Evolutionary conservation across 1,139 yeast species (phyloP), one percentile per base, ranked within the genome.

Genomic region (Kodamaea fungicola): DNA sequence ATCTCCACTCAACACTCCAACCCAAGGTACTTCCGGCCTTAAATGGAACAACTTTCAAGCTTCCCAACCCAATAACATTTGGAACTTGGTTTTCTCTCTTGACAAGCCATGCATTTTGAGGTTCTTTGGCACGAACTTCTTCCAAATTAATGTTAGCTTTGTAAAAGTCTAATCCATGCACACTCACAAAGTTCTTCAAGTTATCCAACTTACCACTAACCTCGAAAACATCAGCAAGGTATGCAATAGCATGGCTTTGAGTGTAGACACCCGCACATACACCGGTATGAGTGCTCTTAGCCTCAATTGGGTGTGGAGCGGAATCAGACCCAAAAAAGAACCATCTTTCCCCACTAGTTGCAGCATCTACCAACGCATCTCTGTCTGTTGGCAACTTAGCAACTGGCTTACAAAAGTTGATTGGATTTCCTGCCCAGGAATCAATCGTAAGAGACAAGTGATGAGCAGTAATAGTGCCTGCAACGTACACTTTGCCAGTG

Each of bases 261-360:
- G 97, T 87, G 63, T 77, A 92, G 10, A 92, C 96, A 50, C 99
- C 99, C 10, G 99, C 99, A 54, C 97, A 90, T 9, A 92, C 97
- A 16, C 92, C 94, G 28, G 71, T 67, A 49, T 81, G 90, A 45
- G 76, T 82, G 30, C 87, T 73, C 62, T 92, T 92, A 42, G 80
- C 78, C 46, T 78, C 76, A 24, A 86, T 57, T 9, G 96, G 95
- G 59, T 92, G 98, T 27, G 98, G 98, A 12, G 98, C 98, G 22
- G 96, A 86, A 60, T 92, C 99, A 2, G 96, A 86, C 4, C 99
- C 99, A 55, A 90, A 90, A 67, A 92, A 88, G 62, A 90, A 94
- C 71, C 83, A 90, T 37, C 95, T 88, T 49, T 84, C 81, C 7
- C 97, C 98, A 1, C 94, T 81, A 8, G 87, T 83, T 2, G 97